Base-by-base conservation (phyloP, 176 grass and related monocot species). In the Ampelocalamus luodianensis region DNA sequence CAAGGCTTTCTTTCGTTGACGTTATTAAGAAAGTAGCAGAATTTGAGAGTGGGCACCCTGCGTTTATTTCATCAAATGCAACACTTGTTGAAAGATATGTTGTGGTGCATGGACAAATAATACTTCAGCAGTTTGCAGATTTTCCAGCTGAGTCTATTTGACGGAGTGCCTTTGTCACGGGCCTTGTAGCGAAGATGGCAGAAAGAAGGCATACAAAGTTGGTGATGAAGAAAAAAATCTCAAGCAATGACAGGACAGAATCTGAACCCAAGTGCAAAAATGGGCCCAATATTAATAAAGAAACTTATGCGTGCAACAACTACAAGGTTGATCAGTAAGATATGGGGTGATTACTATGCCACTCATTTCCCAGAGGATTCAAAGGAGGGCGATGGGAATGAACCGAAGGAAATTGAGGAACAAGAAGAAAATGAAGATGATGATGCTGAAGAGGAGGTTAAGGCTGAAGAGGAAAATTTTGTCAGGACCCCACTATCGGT, bases 301-400 rank as follows among this genome's bases (percentile, higher is more conserved):
- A 93, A 96, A 75, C 80, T 80, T 20, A 96, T 96, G 94, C 86
- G 91, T 83, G 94, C 91, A 16, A 96, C 94, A 37, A 93, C 94
- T 60, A 96, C 94, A 66, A 91, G 65, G 54, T 68, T 96, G 49
- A 85, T 96, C 53, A 93, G 78, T 84, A 88, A 60, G 72, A 85
- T 96, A 24, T 96, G 91, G 89, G 73, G 77, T 64, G 94, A 93
- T 58, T 96, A 96, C 60, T 91, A 96, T 78, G 71, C 81, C 18
- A 66, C 83, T 74, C 80, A 89, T 79, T 96, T 93, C 36, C 94
- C 94, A 45, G 87, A 91, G 18, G 91, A 93, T n/a, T 18, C 8
- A 51, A 85, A 79, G 72, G 85, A 85, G 37, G 87, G 58, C 10
- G 86, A 79, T 58, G 67, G 20, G 27, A 74, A 83, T 74, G 86